A percentile compares a stretch with the other conserved stretches of the same genome.
Evolutionary conservation across 1,139 yeast species (phyloP).

Genomic region (Kodamaea sp.): DNA sequence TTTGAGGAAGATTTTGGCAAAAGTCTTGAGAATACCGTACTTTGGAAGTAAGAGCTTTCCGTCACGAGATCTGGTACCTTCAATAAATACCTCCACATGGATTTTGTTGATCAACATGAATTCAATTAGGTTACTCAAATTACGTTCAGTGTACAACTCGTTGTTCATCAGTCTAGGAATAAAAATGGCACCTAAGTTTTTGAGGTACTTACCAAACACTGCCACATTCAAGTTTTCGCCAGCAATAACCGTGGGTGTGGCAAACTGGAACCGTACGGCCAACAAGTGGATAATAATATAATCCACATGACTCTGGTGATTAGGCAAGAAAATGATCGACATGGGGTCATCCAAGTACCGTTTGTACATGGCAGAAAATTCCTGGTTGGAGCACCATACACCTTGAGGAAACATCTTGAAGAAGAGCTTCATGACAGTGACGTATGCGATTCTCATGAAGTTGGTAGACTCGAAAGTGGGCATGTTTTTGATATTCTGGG

Average conservation of each 20-base stretch:
- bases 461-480: constrained; percentile 30
- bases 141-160: constrained; percentile 58
- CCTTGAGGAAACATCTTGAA: constrained; percentile 47
- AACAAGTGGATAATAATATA: constrained; percentile 62
- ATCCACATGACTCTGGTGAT: constrained; percentile 69
- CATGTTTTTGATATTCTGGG: constrained; percentile 39
- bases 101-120: constrained; percentile 52
- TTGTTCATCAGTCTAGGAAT: constrained; percentile 48
- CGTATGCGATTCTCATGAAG: constrained; percentile 37
- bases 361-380: constrained; percentile 32
- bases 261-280: constrained; percentile 56
- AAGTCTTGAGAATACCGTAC: constrained; percentile 60
- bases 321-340: constrained; percentile 46
- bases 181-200: constrained; percentile 49
- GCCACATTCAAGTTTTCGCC: constrained; percentile 71
- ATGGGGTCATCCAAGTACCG: constrained; percentile 42
- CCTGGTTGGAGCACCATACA: constrained; percentile 41
- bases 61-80: constrained; percentile 68
- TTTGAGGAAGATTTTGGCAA: constrained; percentile 47
- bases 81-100: constrained; percentile 64
- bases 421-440: constrained; percentile 38
- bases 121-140: constrained; percentile 56
- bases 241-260: constrained; percentile 64
- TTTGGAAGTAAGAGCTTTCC: constrained; percentile 67
- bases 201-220: constrained; percentile 50